Evolutionary conservation across 306 rosid genomes (phyloP), one percentile per base, ranked within the genome.

Genomic region (Lathyrus sativus): DNA sequence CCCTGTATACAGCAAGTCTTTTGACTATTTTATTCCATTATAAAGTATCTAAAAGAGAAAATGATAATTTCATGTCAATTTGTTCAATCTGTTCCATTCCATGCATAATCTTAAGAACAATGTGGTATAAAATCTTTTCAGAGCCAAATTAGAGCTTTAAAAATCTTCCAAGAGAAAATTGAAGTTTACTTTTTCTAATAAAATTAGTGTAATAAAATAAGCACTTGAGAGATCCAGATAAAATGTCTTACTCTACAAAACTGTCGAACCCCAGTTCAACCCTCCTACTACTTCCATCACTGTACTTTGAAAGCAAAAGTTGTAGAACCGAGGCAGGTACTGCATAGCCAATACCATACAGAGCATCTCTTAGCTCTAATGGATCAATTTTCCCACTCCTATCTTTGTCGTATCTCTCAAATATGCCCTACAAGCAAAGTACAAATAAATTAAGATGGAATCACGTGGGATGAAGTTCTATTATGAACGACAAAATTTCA

Each of bases 361-460:
- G 84, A 62, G 98, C 98, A 79, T 92, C 98, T 71, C 96, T 88
- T 46, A 92, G 73, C 70, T 92, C 98, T 82, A 90, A 45, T 39
- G 77, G 80, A 74, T 90, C 93, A 67, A 92, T 92, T 61, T 80
- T 90, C 28, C 96, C 96, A 72, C 98, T 92, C 74, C 81, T 78
- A 79, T 92, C 96, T 83, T 68, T 83, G 72, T 92, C 96, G 31
- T 90, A 92, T 76, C 89, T 82, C 85, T 92, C 90, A 58, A 90
- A 92, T 68, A 85, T 86, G 62, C 72, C 83, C 98, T 92, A 77
- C 78, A 62, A 67, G 24, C 41, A 22, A 56, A 70, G 69, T 12
- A 55, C 33, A 56, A n/a, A n/a, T n/a, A n/a, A n/a, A n/a, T n/a
- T n/a, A n/a, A n/a, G n/a, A n/a, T n/a, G n/a, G n/a, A n/a, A n/a